Percentiles rank a stretch among this genome's conserved stretches.
phyloP scores from a whole-genome alignment of 2,329 filamentous ascomycete species.

The Phialocephala subalpina region DNA sequence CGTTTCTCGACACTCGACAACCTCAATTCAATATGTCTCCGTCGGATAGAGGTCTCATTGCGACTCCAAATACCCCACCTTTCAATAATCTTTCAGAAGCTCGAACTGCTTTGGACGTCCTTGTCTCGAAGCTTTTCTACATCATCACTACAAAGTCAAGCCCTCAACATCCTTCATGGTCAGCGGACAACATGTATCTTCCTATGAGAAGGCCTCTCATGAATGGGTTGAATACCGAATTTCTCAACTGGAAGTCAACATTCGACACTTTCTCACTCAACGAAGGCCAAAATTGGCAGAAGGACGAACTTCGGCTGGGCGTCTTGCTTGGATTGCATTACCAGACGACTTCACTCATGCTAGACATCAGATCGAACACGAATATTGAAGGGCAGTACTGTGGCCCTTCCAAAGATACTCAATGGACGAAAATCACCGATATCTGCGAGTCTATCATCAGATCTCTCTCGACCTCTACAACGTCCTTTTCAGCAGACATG shows the following conservation, averaged over 20 bases:
- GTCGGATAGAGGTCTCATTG: background rate
- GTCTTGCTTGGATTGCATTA: slow-evolving; percentile 19
- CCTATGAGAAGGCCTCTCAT: slow-evolving; percentile 7
- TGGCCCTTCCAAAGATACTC: background rate
- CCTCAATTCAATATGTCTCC: slow-evolving; percentile 13
- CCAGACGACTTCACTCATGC: slow-evolving; percentile 20
- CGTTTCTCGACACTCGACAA: slow-evolving; percentile 27
- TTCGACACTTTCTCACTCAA: slow-evolving; percentile 18
- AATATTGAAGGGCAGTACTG: slow-evolving; percentile 6
- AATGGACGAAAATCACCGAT: slow-evolving; percentile 20
- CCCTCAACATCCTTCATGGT: slow-evolving; percentile 9
- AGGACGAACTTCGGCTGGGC: slow-evolving; percentile 18
- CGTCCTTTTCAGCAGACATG: slow-evolving; percentile 24
- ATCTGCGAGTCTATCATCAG: slow-evolving; percentile 17
- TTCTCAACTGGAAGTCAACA: slow-evolving; percentile 16
- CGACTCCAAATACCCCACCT: background rate
- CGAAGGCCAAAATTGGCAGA: slow-evolving; percentile 13
- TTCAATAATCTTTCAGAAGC: slow-evolving; percentile 16
- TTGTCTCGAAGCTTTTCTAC: slow-evolving; percentile 27
- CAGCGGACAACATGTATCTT: slow-evolving; percentile 1
- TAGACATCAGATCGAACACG: slow-evolving; percentile 22
- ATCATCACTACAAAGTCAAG: slow-evolving; percentile 24
- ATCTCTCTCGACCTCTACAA: background rate
- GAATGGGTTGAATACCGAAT: slow-evolving; percentile 8
- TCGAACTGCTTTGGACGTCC: slow-evolving; percentile 20